These are phyloP conservation scores for Quercus ilex DNA, from an alignment of 306 rosid genomes.

Conservation along the genomic window DNA sequence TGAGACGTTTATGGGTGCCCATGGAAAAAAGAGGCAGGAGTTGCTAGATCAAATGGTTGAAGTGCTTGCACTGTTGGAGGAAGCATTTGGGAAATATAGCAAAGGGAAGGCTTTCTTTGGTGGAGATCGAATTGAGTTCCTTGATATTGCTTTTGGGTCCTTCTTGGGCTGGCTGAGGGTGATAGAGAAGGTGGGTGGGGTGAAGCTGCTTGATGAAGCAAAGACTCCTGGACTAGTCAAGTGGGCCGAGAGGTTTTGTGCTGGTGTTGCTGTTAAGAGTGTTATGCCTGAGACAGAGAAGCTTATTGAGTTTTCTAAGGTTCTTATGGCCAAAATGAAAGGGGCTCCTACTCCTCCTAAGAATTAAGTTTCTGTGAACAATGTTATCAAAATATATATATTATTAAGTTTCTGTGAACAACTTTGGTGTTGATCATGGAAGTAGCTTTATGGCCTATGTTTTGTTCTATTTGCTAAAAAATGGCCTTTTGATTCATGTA, in stretches of 20 bases:
- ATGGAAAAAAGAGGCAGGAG: slow-evolving; percentile 36
- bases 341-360: neutral
- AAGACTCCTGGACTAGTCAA: slow-evolving; percentile 40
- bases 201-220: slow-evolving; percentile 36
- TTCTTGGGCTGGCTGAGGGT: slow-evolving; percentile 48
- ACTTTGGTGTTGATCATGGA: neutral
- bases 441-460: neutral
- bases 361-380: neutral
- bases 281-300: slow-evolving; percentile 46
- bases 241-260: slow-evolving; percentile 46
- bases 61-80: slow-evolving; percentile 40
- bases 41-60: slow-evolving; percentile 21
- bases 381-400: too few species aligned
- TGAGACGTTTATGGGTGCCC: slow-evolving; percentile 23
- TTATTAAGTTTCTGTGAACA: neutral
- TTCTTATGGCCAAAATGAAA: slow-evolving; percentile 7
- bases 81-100: slow-evolving; percentile 36
- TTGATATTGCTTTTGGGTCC: slow-evolving; percentile 61
- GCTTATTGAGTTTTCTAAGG: slow-evolving; percentile 45
- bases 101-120: slow-evolving; percentile 54
- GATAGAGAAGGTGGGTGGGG: slow-evolving; percentile 21
- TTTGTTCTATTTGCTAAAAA: neutral
- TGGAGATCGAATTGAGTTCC: slow-evolving; percentile 46
- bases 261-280: slow-evolving; percentile 39
- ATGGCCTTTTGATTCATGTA: neutral